Conservation (phyloP, 2,329 filamentous ascomycete species). For the Trichoderma arundinaceum region DNA sequence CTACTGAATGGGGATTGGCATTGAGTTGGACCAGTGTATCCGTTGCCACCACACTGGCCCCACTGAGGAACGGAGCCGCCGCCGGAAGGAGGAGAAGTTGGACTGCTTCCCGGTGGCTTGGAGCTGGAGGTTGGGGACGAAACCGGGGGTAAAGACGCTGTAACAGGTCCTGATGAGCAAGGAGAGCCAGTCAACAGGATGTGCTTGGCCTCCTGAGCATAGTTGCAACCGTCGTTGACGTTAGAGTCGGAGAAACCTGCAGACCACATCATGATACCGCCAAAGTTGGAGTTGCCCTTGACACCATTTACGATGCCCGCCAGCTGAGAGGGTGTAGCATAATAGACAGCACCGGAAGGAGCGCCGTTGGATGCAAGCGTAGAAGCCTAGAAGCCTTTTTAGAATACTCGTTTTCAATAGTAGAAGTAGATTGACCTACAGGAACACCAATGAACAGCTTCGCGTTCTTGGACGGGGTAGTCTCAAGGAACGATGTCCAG, state of each 20-base stretch:
- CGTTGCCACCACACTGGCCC: constrained; percentile 38
- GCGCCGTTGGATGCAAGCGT: constrained; percentile 34
- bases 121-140: constrained; percentile 7
- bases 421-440: not conserved
- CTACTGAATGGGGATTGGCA: constrained; percentile 35
- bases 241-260: constrained; percentile 49
- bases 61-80: constrained; percentile 34
- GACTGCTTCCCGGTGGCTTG: not conserved
- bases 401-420: not conserved
- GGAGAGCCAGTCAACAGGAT: constrained; percentile 25
- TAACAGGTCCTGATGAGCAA: constrained; percentile 21
- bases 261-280: constrained; percentile 50
- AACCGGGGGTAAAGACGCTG: not conserved
- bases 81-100: constrained; percentile 16
- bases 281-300: constrained; percentile 42
- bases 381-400: constrained; percentile 32
- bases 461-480: constrained; percentile 40
- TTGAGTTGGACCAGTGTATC: constrained; percentile 36
- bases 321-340: constrained; percentile 38
- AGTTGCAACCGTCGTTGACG: constrained; percentile 46
- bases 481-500: constrained; percentile 41
- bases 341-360: constrained; percentile 37
- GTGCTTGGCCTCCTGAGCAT: constrained; percentile 36
- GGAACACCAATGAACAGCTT: constrained; percentile 46
- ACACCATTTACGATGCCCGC: constrained; percentile 40